A percentile compares a stretch with the other conserved stretches of the same genome.
These are phyloP conservation scores for Puya raimondii DNA, from an alignment of 176 grass and related monocot genomes.

Conservation along the genomic window DNA sequence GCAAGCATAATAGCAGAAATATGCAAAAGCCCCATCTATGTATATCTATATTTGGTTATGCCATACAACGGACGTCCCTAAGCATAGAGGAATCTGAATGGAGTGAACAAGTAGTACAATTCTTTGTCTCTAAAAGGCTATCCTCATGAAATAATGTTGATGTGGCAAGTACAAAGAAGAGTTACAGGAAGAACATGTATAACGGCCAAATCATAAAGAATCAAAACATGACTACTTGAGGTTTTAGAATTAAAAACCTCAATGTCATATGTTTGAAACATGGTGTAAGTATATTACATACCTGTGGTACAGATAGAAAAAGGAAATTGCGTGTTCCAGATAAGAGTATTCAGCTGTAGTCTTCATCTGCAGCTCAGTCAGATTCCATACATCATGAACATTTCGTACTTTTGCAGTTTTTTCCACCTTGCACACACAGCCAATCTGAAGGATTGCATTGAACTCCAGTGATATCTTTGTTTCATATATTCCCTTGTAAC, in stretches of 20 bases:
- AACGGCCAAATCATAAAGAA: neutral
- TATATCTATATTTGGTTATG: neutral
- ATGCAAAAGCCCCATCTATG: no score
- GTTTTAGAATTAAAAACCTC: neutral
- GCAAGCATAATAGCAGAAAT: no score
- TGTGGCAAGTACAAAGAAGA: no score
- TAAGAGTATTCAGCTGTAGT: constrained; percentile 93
- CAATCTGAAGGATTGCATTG: constrained; percentile 78
- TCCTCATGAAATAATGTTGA: no score
- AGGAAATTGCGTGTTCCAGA: constrained; percentile 73
- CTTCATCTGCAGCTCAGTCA: constrained; percentile 85
- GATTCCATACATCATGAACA: constrained; percentile 82
- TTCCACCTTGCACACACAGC: constrained; percentile 91
- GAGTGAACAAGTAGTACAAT: no score
- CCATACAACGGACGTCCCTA: neutral
- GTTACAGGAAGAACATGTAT: neutral
- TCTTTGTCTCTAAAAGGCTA: no score
- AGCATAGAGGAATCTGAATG: neutral
- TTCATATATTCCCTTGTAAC: constrained; percentile 86
- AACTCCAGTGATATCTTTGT: constrained; percentile 67
- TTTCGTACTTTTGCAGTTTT: constrained; percentile 53
- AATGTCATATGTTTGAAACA: neutral
- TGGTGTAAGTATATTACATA: constrained; percentile 24
- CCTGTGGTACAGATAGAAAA: constrained; percentile 97
- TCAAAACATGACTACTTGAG: neutral